Conservation (phyloP, 352 stramenopile species). For the Phytopythium aichiense region DNA sequence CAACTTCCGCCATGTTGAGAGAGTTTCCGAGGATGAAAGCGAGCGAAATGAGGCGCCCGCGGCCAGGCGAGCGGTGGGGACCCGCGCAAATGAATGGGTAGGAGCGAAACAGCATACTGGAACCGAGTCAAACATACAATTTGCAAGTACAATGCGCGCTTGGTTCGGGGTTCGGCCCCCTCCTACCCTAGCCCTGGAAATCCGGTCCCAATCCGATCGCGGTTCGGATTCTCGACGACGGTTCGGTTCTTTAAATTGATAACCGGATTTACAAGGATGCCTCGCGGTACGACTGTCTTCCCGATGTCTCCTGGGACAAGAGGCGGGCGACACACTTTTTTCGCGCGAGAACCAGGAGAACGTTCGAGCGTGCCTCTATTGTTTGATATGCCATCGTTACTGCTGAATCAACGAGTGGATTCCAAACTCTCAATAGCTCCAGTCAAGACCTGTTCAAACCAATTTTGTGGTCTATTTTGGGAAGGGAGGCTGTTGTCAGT, state of each 20-base stretch:
- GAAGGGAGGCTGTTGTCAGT: not conserved
- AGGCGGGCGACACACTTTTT: not conserved
- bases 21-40: constrained; percentile 85
- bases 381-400: not conserved
- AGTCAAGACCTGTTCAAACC: not conserved
- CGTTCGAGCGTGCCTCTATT: not conserved
- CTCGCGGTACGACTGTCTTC: not conserved
- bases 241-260: not conserved
- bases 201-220: not conserved
- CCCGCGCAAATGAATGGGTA: constrained; percentile 80
- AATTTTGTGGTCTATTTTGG: not conserved
- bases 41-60: constrained; percentile 11
- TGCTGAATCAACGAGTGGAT: no score
- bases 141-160: constrained; percentile 14
- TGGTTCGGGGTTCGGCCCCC: not conserved
- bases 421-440: no score
- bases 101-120: constrained; percentile 58
- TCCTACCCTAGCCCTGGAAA: not conserved
- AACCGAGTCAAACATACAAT: constrained; percentile 59
- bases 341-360: constrained; percentile 1
- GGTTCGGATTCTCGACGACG: not conserved
- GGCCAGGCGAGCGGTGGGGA: constrained; percentile 8
- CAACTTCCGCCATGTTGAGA: constrained; percentile 91
- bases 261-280: constrained; percentile 3
- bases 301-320: constrained; percentile 1